phyloP scores from a whole-genome alignment of 768 basidiomycete species.

The Russula virescens region DNA sequence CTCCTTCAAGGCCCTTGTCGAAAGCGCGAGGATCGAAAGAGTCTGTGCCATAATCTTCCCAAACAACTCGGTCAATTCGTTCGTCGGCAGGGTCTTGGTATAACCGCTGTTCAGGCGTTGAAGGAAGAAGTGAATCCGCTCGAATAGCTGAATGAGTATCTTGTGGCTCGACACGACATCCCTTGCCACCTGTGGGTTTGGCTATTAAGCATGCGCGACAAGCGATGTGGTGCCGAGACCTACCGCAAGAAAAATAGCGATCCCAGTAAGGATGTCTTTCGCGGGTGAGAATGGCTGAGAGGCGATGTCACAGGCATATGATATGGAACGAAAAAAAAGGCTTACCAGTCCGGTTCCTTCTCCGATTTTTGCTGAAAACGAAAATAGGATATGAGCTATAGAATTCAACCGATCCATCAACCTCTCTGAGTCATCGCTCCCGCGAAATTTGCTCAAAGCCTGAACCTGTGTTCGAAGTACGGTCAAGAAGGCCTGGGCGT shows the following conservation, averaged over 20 bases:
- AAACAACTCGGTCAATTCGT: too few species aligned
- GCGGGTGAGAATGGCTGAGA: too few species aligned
- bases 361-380: not conserved
- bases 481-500: too few species aligned
- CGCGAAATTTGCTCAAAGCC: not conserved
- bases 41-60: too few species aligned
- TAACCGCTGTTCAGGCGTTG: constrained; percentile 2
- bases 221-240: not conserved
- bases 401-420: not conserved
- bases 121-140: not conserved
- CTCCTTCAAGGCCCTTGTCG: too few species aligned
- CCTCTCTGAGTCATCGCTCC: not conserved
- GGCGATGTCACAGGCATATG: not conserved
- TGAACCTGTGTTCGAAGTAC: too few species aligned
- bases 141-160: not conserved
- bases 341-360: not conserved
- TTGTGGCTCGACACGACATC: not conserved
- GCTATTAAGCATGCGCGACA: not conserved
- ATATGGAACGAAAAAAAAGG: not conserved
- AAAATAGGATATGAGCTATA: not conserved
- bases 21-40: too few species aligned
- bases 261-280: not conserved
- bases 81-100: too few species aligned
- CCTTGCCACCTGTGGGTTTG: not conserved
- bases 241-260: not conserved